phyloP scores from a whole-genome alignment of 1,139 yeast genomes.

The Debaryomyces sp. region DNA sequence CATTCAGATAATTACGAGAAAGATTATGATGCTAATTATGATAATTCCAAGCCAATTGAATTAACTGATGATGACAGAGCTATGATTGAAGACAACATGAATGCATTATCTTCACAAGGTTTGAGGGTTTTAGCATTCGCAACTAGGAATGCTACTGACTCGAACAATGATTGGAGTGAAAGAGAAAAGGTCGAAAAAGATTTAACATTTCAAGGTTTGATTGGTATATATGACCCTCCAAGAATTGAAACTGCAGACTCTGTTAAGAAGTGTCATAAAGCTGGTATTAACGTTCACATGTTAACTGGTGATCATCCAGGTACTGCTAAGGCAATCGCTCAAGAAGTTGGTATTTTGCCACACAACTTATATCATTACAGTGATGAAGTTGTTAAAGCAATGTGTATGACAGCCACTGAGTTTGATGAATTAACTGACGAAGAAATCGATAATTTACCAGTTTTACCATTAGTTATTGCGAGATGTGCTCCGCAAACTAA shows the following conservation, averaged over 20 bases:
- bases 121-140: conserved; percentile 78
- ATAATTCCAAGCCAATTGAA: conserved; percentile 25
- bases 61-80: conserved; percentile 45
- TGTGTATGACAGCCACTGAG: conserved; percentile 78
- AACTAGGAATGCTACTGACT: conserved; percentile 28
- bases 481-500: conserved; percentile 87
- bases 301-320: conserved; percentile 86
- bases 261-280: conserved; percentile 68
- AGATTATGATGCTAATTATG: conserved; percentile 16
- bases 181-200: conserved; percentile 58
- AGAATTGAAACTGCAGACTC: conserved; percentile 71
- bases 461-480: conserved; percentile 77
- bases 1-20: conserved; percentile 19
- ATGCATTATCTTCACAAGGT: conserved; percentile 66
- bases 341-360: conserved; percentile 84
- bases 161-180: conserved; percentile 28
- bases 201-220: conserved; percentile 65
- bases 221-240: conserved; percentile 86
- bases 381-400: conserved; percentile 59
- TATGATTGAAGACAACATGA: conserved; percentile 59
- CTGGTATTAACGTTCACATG: conserved; percentile 85
- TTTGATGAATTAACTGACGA: conserved; percentile 67
- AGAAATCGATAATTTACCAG: conserved; percentile 68
- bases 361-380: conserved; percentile 64
- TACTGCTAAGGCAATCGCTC: conserved; percentile 81